Conservation (phyloP, 23 red algal genomes). For the Gracilaria vermiculophylla region DNA sequence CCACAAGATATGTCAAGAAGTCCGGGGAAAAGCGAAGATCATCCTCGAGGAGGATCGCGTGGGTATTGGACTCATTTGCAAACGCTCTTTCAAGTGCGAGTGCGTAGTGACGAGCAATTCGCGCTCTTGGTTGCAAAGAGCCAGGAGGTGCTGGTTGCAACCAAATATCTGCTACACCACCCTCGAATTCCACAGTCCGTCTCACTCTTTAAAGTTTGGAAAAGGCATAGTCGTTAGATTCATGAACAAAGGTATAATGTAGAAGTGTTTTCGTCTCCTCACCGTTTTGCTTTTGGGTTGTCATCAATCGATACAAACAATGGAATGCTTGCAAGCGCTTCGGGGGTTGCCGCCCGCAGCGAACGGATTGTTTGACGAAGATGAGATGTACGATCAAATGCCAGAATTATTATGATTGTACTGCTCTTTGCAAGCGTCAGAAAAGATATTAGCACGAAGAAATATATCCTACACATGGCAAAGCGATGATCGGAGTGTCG, state of each 20-base stretch:
- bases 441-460: background rate
- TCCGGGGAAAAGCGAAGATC: conserved; percentile 52
- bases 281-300: conserved; percentile 28
- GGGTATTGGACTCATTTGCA: conserved; percentile 11
- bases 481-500: background rate
- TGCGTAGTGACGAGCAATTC: conserved; percentile 43
- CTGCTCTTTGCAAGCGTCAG: background rate
- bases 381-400: conserved; percentile 38
- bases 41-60: conserved; percentile 63
- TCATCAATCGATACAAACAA: conserved; percentile 53
- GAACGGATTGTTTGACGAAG: conserved; percentile 26
- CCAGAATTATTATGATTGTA: conserved; percentile 2
- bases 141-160: background rate
- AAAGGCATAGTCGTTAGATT: background rate
- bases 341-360: background rate
- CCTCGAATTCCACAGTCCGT: conserved; percentile 1
- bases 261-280: background rate
- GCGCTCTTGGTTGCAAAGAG: background rate
- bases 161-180: conserved; percentile 10
- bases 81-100: conserved; percentile 14
- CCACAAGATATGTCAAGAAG: conserved; percentile 31
- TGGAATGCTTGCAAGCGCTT: background rate
- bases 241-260: background rate
- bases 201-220: background rate
- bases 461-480: background rate